Percentiles rank a stretch among this genome's conserved stretches.
These are phyloP conservation scores for Aquanectria penicillioides DNA, from an alignment of 2,329 filamentous ascomycete genomes.

Conservation along the genomic window DNA sequence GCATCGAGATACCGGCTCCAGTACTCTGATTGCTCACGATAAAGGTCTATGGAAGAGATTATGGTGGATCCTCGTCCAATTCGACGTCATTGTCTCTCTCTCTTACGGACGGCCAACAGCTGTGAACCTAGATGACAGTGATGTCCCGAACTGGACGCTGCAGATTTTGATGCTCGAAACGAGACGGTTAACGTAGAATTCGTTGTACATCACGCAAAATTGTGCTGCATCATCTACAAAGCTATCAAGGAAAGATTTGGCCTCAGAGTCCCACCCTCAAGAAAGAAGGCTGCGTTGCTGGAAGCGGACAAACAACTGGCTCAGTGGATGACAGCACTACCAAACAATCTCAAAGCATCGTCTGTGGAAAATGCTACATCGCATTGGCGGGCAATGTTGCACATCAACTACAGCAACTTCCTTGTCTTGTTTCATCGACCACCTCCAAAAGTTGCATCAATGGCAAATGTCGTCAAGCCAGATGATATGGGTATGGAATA, in stretches of 20 bases:
- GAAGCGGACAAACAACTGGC: conserved; percentile 5
- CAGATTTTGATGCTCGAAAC: conserved; percentile 2
- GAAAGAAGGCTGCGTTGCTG: background rate
- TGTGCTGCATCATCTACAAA: conserved; percentile 13
- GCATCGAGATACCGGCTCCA: conserved; percentile 44
- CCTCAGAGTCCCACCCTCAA: background rate
- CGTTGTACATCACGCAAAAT: conserved; percentile 12
- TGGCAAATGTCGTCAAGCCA: too few species aligned
- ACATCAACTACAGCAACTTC: background rate
- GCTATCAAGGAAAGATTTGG: conserved; percentile 1
- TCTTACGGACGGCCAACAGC: conserved; percentile 17
- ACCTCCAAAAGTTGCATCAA: too few species aligned
- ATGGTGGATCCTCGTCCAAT: conserved; percentile 27
- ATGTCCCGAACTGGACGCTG: background rate
- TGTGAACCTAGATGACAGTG: conserved; percentile 13
- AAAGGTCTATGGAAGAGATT: conserved; percentile 16
- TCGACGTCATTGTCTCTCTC: conserved; percentile 20
- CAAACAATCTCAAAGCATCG: background rate
- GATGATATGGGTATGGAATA: too few species aligned
- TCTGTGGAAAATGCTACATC: background rate
- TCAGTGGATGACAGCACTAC: background rate
- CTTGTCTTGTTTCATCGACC: conserved; percentile 3
- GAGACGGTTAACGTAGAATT: conserved; percentile 8
- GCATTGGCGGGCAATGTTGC: conserved; percentile 3
- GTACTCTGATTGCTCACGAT: conserved; percentile 5